Evolutionary conservation across 352 stramenopile genomes (phyloP), one percentile per base, ranked within the genome.

Genomic region (Plasmopara muralis): DNA sequence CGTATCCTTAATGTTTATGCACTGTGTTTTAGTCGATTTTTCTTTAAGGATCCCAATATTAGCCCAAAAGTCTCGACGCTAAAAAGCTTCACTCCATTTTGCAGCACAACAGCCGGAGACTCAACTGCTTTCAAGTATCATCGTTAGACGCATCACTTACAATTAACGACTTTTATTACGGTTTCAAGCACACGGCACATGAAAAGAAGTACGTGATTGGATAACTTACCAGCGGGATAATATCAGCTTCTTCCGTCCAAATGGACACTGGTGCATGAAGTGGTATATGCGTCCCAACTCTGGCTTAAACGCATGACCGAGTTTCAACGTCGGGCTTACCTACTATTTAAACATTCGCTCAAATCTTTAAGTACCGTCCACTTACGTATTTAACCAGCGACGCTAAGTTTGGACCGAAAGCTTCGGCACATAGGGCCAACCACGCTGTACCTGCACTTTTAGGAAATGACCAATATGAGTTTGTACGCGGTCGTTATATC

Each of bases 1-100:
- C 34, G 4, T 34, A 52, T 15, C 35, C 35, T 9, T 4, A 38
- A 28, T 58, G 52, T 41, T 52, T 42, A 43, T 43, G 51, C 9
- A 43, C 13, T 2, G 4, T 58, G 0, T 52, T 58, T 28, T 43
- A 52, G 15, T 58, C 51, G 0, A 33, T 43, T 28, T 35, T n/a
- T n/a, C n/a, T n/a, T 35, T 0, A 15, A 20, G 12, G 43, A 58
- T 20, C 15, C 52, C 4, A 33, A 42, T 5, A 43, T 58, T 12
- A 28, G n/a, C 35, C 43, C 16, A 1, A 15, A 10, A 39, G 25
- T 4, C 52, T 58, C 16, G 35, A 58, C 15, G 1, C 2, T 28
- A 3, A 33, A 6, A 47, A 52, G 41, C 35, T 51, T 5, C 5
- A 48, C 2, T 37, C 28, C 13, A 51, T 47, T 51, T 16, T 33